Evolutionary conservation across 2,329 filamentous ascomycete genomes (phyloP), one percentile per base, ranked within the genome.

Genomic region (Aureobasidium sp.): DNA sequence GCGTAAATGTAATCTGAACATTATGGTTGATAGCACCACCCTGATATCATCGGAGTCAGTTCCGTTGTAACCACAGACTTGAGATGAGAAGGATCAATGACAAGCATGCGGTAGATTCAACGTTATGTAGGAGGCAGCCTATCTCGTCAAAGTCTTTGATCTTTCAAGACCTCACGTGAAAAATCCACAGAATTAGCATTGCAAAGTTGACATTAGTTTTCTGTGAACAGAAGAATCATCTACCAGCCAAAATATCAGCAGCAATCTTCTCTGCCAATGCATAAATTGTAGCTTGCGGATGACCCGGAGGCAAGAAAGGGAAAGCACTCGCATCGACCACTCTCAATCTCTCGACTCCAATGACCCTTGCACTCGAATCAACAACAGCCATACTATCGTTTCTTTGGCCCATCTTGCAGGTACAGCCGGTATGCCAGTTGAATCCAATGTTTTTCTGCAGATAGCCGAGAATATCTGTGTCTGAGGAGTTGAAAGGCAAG

Each of bases 231-330:
- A n/a, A n/a, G n/a, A n/a, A n/a, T n/a, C n/a, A n/a, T 42, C 22
- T 54, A 42, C 50, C 35, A 0, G 35, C 50, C 15, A 47, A 22
- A n/a, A 58, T 47, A n/a, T 47, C 54, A 37, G 6, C 70, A 11
- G 72, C 72, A 6, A 68, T 71, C 64, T 73, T 73, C 65, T 75
- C 73, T 7, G 70, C 73, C 39, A 75, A 68, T 3, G 70, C 70
- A 65, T 72, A 64, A 35, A 33, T 45, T 1, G 54, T 44, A 3
- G 48, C 59, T 35, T 66, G 64, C 42, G 50, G 27, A 24, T 67
- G 66, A 52, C 48, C 59, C 3, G 59, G 58, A 19, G 58, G 45
- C 45, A 48, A 37, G 58, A 60, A 60, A 19, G 70, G 70, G 62
- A 72, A 71, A 14, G 71, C 62, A 47, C 64, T 67, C 1, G 69